These are phyloP conservation scores for Trichoderma oligosporum DNA, from an alignment of 2,329 filamentous ascomycete species.

Conservation along the genomic window DNA sequence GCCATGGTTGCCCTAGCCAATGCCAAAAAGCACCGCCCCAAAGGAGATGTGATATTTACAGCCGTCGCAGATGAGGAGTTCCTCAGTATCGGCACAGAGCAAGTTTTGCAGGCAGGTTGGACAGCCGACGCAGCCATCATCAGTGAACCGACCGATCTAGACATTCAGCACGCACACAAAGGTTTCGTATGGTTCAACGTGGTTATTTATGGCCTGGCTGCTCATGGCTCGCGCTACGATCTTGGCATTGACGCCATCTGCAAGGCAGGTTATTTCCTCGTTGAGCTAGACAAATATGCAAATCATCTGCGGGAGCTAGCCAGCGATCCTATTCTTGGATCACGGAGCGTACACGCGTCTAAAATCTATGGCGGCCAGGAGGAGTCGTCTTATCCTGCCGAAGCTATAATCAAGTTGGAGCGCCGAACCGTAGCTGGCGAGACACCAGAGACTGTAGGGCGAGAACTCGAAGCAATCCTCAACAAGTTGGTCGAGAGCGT, in stretches of 20 bases:
- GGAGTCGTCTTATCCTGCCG: conserved; percentile 47
- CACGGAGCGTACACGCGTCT: conserved; percentile 44
- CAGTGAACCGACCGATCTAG: conserved; percentile 44
- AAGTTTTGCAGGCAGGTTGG: conserved; percentile 50
- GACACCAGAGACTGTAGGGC: conserved; percentile 34
- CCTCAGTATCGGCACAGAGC: conserved; percentile 47
- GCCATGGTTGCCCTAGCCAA: conserved; percentile 40
- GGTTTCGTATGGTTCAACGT: conserved; percentile 48
- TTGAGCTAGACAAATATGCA: conserved; percentile 42
- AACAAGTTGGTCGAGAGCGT: conserved; percentile 31
- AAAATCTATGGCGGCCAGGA: conserved; percentile 50
- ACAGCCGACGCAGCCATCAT: conserved; percentile 50
- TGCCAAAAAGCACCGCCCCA: conserved; percentile 36
- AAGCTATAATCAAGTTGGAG: conserved; percentile 47
- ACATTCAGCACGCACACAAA: conserved; percentile 46
- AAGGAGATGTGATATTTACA: conserved; percentile 50
- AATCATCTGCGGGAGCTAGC: conserved; percentile 30
- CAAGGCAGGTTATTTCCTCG: conserved; percentile 45
- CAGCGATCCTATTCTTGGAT: conserved; percentile 34
- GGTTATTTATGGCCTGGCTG: conserved; percentile 39
- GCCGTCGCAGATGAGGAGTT: conserved; percentile 54
- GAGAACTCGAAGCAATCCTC: conserved; percentile 39
- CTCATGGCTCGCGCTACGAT: conserved; percentile 43
- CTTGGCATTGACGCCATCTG: conserved; percentile 49
- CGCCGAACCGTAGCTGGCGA: conserved; percentile 46